Conservation (phyloP, 176 grass and related monocot genomes). For the Zea luxurians region DNA sequence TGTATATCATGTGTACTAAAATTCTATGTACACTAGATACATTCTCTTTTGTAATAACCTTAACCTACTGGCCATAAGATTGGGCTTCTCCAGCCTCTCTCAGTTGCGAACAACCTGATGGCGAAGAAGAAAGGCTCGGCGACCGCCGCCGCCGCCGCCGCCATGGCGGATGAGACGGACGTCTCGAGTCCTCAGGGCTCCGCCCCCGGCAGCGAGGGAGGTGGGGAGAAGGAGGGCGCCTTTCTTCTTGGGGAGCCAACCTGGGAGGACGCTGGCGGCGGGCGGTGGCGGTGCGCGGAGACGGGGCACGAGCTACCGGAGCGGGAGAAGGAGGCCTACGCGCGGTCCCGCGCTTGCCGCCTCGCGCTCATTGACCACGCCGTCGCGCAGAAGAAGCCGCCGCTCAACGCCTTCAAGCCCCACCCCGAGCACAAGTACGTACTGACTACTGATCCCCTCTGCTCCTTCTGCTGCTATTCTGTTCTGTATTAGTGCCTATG, state of each 20-base stretch:
- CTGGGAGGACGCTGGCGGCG: constrained; percentile 65
- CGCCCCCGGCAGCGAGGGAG: constrained; percentile 22
- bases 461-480: neutral
- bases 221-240: constrained; percentile 67
- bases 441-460: neutral
- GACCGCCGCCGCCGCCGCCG: neutral
- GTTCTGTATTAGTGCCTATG: neutral
- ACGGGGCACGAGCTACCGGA: constrained; percentile 85
- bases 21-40: no score
- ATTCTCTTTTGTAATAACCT: no score
- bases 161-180: neutral
- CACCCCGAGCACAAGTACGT: constrained; percentile 75
- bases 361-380: constrained; percentile 78
- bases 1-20: no score
- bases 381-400: constrained; percentile 62
- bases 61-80: no score
- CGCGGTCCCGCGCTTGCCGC: constrained; percentile 65
- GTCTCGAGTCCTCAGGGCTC: constrained; percentile 39
- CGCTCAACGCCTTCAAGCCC: constrained; percentile 77
- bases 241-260: constrained; percentile 77
- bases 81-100: no score
- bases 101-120: constrained; percentile 37
- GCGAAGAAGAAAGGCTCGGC: constrained; percentile 44
- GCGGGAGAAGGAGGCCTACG: constrained; percentile 77
- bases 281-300: constrained; percentile 72